Conservation (phyloP, 495 filamentous ascomycete species). For the Xylaria palmicola region DNA sequence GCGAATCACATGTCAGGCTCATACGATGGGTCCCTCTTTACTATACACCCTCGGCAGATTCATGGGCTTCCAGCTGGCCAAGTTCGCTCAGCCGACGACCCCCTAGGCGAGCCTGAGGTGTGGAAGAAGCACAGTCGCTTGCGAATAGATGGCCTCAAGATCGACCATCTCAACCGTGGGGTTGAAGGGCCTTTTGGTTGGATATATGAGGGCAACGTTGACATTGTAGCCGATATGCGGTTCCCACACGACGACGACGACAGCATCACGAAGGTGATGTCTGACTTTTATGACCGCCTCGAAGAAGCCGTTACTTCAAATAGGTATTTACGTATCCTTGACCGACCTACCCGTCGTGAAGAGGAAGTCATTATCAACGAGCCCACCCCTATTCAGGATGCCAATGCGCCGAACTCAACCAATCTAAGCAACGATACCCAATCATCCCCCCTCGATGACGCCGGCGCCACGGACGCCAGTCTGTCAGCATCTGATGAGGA, state of each 20-base stretch:
- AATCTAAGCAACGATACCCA: slow-evolving; percentile 11
- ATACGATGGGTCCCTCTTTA: slow-evolving; percentile 93
- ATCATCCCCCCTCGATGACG: slow-evolving; percentile 8
- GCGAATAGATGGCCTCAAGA: slow-evolving; percentile 88
- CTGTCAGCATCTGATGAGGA: slow-evolving; percentile 27
- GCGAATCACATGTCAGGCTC: slow-evolving; percentile 96
- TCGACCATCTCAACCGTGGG: slow-evolving; percentile 93
- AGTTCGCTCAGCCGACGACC: slow-evolving; percentile 42
- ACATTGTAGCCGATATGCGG: slow-evolving; percentile 94
- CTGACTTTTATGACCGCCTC: slow-evolving; percentile 90
- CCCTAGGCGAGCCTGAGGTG: slow-evolving; percentile 51
- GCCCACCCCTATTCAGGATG: slow-evolving; percentile 16
- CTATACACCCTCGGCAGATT: slow-evolving; percentile 89
- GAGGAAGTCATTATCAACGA: slow-evolving; percentile 28
- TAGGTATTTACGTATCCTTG: slow-evolving; percentile 52
- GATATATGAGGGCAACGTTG: slow-evolving; percentile 95
- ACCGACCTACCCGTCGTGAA: slow-evolving; percentile 31
- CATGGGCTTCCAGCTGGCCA: slow-evolving; percentile 59
- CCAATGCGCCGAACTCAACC: slow-evolving; percentile 5
- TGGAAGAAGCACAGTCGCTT: slow-evolving; percentile 95
- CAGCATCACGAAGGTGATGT: slow-evolving; percentile 85
- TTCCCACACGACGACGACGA: slow-evolving; percentile 84
- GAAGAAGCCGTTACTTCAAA: slow-evolving; percentile 86
- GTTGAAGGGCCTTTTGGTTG: slow-evolving; percentile 94
- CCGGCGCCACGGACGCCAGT: not conserved